phyloP scores from a whole-genome alignment of 192 early-diverging fungal species.

The Linderina pennispora region DNA sequence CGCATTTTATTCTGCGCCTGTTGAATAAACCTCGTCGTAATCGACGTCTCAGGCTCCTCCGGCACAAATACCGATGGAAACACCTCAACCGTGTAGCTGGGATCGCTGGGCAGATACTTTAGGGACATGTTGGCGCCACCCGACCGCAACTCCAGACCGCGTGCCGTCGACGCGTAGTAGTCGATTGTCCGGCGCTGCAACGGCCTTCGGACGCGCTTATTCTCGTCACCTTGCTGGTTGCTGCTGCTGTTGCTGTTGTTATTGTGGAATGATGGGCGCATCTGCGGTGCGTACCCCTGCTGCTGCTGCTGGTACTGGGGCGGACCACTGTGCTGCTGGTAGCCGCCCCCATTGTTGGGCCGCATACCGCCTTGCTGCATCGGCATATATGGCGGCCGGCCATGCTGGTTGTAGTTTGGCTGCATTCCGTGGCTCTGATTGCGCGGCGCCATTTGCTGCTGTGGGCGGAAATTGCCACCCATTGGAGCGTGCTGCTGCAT shows the following conservation, averaged over 20 bases:
- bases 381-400: constrained; percentile 14
- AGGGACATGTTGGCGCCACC: constrained; percentile 10
- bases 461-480: constrained; percentile 4
- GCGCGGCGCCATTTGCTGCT: constrained; percentile 6
- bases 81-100: constrained; percentile 40
- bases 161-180: constrained; percentile 76
- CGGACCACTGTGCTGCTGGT: constrained; percentile 6
- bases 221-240: constrained; percentile 35
- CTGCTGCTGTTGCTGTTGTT: neutral
- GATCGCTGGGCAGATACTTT: constrained; percentile 25
- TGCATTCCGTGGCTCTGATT: constrained; percentile 12
- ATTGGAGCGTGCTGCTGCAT: neutral
- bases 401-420: constrained; percentile 8
- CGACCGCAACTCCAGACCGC: constrained; percentile 53
- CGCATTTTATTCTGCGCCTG: constrained; percentile 81
- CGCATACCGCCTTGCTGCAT: too few species aligned
- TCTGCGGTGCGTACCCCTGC: neutral
- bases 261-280: neutral
- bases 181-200: constrained; percentile 93
- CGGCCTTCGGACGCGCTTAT: constrained; percentile 79
- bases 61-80: constrained; percentile 51
- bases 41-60: constrained; percentile 28
- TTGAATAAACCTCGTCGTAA: constrained; percentile 32
- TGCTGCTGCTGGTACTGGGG: constrained; percentile 4
- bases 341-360: constrained; percentile 7